phyloP scores from a whole-genome alignment of 257 asterid genomes.

The Echites panduratus region DNA sequence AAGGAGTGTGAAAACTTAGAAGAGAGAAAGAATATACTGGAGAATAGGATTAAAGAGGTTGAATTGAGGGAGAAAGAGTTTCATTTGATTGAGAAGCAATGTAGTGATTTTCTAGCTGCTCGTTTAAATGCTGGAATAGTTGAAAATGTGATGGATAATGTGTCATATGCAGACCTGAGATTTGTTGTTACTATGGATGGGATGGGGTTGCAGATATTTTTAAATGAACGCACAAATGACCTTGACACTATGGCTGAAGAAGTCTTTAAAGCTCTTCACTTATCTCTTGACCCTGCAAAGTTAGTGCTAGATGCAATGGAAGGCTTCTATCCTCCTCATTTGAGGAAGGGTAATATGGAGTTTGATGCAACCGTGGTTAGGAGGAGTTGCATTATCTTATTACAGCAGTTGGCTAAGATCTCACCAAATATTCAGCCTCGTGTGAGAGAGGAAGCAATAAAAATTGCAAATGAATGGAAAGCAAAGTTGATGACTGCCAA shows the following conservation, averaged over 20 bases:
- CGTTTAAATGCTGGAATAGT: conserved; percentile 15
- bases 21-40: conserved; percentile 23
- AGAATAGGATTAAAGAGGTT: conserved; percentile 22
- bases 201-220: conserved; percentile 34
- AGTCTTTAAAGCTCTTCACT: conserved; percentile 26
- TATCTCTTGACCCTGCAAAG: conserved; percentile 43
- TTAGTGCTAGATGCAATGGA: conserved; percentile 38
- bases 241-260: conserved; percentile 30
- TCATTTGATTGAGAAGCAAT: conserved; percentile 15
- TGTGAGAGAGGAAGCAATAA: conserved; percentile 32
- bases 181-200: conserved; percentile 42
- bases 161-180: conserved; percentile 14
- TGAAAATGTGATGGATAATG: conserved; percentile 25
- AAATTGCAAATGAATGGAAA: conserved; percentile 43
- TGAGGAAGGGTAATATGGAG: conserved; percentile 22
- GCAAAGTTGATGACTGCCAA: conserved; percentile 17
- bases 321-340: conserved; percentile 22
- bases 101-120: conserved; percentile 10
- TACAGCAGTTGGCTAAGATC: conserved; percentile 32
- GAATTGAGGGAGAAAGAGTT: conserved; percentile 26
- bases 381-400: conserved; percentile 25
- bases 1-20: conserved; percentile 24
- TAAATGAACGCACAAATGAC: conserved; percentile 38
- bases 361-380: conserved; percentile 15
- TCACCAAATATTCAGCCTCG: conserved; percentile 32